These are phyloP conservation scores for Clitopilus passeckerianus DNA, from an alignment of 768 basidiomycete genomes.

Conservation along the genomic window DNA sequence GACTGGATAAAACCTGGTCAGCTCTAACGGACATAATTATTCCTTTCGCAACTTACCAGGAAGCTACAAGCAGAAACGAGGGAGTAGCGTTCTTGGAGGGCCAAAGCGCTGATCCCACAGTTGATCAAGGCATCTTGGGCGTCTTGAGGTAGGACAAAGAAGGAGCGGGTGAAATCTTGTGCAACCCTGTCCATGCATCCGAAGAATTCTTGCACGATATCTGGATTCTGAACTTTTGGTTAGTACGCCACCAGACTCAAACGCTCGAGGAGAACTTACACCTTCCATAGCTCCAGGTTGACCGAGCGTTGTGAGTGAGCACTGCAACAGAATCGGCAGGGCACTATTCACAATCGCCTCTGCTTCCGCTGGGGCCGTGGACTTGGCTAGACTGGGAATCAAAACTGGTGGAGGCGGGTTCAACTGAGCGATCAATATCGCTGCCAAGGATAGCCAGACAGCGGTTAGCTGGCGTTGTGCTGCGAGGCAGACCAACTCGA, in stretches of 20 bases:
- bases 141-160: slow-evolving; percentile 54
- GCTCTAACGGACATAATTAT: neutral
- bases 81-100: slow-evolving; percentile 75
- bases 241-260: neutral
- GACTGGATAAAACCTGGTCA: slow-evolving; percentile 31
- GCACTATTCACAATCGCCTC: slow-evolving; percentile 49
- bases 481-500: slow-evolving; percentile 74
- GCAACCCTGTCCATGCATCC: slow-evolving; percentile 70
- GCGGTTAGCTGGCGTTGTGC: slow-evolving; percentile 69
- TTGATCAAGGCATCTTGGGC: slow-evolving; percentile 61
- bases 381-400: slow-evolving; percentile 13
- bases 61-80: slow-evolving; percentile 80
- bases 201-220: slow-evolving; percentile 89
- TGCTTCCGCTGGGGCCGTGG: slow-evolving; percentile 44
- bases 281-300: slow-evolving; percentile 63
- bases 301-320: slow-evolving; percentile 47
- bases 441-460: slow-evolving; percentile 80
- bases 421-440: slow-evolving; percentile 77
- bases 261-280: slow-evolving; percentile 49
- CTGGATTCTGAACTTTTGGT: slow-evolving; percentile 65
- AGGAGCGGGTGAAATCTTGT: slow-evolving; percentile 48
- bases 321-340: slow-evolving; percentile 54
- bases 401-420: slow-evolving; percentile 60
- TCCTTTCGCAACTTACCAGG: slow-evolving; percentile 46
- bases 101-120: slow-evolving; percentile 56